Conservation (phyloP, 148 eudicot genomes). For the Rhododendron mucronatum region DNA sequence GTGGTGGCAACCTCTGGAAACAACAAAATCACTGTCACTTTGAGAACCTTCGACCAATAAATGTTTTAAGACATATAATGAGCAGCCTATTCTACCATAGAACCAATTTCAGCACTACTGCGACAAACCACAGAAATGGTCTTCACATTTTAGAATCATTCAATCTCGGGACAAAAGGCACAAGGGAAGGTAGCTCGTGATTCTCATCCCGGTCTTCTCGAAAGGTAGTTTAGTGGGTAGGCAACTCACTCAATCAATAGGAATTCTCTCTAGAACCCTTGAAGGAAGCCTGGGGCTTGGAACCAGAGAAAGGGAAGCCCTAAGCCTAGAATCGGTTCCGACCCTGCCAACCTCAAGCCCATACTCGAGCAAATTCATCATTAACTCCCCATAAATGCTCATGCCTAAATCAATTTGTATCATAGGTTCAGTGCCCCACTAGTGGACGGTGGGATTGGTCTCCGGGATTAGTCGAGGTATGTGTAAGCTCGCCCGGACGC, state of each 20-base stretch:
- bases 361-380: not conserved
- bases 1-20: slow-evolving; percentile 68
- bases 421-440: not conserved
- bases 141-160: not conserved
- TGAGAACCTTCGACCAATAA: not conserved
- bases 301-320: not conserved
- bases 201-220: too few species aligned
- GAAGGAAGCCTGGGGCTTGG: too few species aligned
- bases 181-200: too few species aligned
- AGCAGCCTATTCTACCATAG: not conserved
- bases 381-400: not conserved
- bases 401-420: not conserved
- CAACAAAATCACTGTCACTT: slow-evolving; percentile 9
- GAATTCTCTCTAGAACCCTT: not conserved
- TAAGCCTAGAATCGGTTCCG: not conserved
- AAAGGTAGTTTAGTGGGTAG: too few species aligned
- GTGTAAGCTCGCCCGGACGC: too few species aligned
- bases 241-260: too few species aligned
- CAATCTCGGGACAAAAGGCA: too few species aligned
- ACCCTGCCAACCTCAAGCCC: not conserved
- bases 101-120: not conserved
- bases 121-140: not conserved
- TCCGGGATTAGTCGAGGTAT: too few species aligned
- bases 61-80: not conserved
- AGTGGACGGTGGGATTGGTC: not conserved